These are phyloP conservation scores for Ceratobasidium sp. DNA, from an alignment of 1,284 basidiomycete species.

Conservation along the genomic window DNA sequence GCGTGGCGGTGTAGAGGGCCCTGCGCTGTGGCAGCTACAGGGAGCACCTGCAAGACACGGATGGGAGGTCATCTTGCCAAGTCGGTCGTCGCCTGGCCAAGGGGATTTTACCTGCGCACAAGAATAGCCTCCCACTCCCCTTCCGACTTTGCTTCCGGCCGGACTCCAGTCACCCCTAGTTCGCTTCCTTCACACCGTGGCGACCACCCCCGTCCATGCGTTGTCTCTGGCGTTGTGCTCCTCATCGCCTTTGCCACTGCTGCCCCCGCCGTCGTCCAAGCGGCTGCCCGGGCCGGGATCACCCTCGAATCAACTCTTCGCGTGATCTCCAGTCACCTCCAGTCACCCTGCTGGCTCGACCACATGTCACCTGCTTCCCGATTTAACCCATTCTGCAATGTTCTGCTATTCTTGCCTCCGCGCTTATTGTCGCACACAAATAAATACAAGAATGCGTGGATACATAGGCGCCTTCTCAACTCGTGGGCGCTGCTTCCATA, in stretches of 20 bases:
- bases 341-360: slow-evolving; percentile 17
- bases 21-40: slow-evolving; percentile 35
- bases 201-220: neutral
- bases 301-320: slow-evolving; percentile 5
- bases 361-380: neutral
- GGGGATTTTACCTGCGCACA: slow-evolving; percentile 10
- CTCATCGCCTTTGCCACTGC: neutral
- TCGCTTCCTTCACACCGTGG: neutral
- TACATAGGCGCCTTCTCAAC: too few relatives aligned
- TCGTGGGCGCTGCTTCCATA: too few relatives aligned
- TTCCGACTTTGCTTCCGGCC: slow-evolving; percentile 30
- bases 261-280: neutral
- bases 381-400: neutral
- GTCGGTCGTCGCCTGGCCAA: slow-evolving; percentile 31
- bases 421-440: too few relatives aligned
- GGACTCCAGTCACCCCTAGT: neutral
- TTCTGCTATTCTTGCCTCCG: too few relatives aligned
- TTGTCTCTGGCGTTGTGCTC: neutral
- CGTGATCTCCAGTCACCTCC: slow-evolving; percentile 18
- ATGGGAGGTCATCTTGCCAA: slow-evolving; percentile 31
- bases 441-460: too few relatives aligned
- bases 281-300: neutral
- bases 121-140: neutral
- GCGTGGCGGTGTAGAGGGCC: slow-evolving; percentile 18
- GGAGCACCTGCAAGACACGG: slow-evolving; percentile 13